Evolutionary conservation across 1,284 basidiomycete species (phyloP).

Genomic region (Coniferiporia sulphurascens): DNA sequence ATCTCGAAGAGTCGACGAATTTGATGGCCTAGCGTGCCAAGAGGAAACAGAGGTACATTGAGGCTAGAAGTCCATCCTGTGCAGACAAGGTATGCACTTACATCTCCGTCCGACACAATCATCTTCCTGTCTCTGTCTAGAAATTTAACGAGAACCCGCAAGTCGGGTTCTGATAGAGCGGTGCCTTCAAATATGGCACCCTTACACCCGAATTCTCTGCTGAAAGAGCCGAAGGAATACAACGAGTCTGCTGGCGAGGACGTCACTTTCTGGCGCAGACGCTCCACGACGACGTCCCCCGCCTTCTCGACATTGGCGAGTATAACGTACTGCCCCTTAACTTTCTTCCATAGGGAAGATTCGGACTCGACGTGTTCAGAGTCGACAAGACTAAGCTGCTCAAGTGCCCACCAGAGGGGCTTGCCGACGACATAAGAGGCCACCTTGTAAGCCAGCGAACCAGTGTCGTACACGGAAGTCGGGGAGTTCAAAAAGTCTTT

Average conservation of each 20-base stretch:
- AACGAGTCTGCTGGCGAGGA: constrained; percentile 57
- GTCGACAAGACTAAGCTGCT: constrained; percentile 71
- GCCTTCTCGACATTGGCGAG: constrained; percentile 60
- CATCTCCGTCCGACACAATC: constrained; percentile 61
- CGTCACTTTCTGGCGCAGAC: constrained; percentile 42
- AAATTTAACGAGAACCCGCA: constrained; percentile 69
- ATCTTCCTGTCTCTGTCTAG: constrained; percentile 71
- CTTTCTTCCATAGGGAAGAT: constrained; percentile 57
- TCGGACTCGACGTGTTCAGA: constrained; percentile 49
- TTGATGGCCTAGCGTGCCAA: constrained; percentile 61
- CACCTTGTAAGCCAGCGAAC: constrained; percentile 64
- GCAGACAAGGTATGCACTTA: constrained; percentile 31
- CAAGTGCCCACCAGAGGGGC: constrained; percentile 83
- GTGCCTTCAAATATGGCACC: constrained; percentile 27
- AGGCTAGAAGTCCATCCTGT: background rate
- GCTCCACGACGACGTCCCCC: constrained; percentile 53
- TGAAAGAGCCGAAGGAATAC: constrained; percentile 62
- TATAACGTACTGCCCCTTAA: constrained; percentile 74
- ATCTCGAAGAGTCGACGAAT: constrained; percentile 42
- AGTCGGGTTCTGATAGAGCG: constrained; percentile 54
- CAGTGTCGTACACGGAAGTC: constrained; percentile 63
- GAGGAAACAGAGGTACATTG: constrained; percentile 1
- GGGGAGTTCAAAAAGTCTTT: constrained; percentile 54
- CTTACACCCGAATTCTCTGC: constrained; percentile 44
- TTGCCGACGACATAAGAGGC: constrained; percentile 69